Evolutionary conservation across 768 basidiomycete genomes (phyloP), one percentile per base, ranked within the genome.

Genomic region (Clitopilus passeckerianus): DNA sequence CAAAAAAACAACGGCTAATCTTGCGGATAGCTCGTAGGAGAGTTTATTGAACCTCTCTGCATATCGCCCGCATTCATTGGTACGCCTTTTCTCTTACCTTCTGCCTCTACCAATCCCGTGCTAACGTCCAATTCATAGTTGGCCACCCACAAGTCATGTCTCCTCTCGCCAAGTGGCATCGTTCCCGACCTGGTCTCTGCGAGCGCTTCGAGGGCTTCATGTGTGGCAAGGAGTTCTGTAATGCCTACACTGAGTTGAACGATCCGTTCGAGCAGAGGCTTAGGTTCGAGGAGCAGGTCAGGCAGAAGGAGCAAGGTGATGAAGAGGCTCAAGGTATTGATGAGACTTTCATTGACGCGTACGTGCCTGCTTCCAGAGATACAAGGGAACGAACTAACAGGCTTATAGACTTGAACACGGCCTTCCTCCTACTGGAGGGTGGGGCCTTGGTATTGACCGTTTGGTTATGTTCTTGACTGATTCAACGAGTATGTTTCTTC

Each of bases 61-160:
- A 85, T 98, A 67, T 95, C 91, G 34, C 97, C 97, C 2, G 81
- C 95, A 5, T 99, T 99, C 82, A 98, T 99, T 65, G 87, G 91
- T 89, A 65, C 53, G 80, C 27, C 27, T 57, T 16, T 34, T 16
- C 41, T 60, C 27, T 56, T 15, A 27, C 16, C 34, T 60, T n/a
- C 27, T 14, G n/a, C 24, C 57, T 35, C 15, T 23, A 22, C n/a
- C n/a, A 6, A 1, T 9, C n/a, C 10, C 5, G 61, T 1, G 30
- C 58, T 65, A 34, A 68, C 24, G 16, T 56, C 22, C 16, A 30
- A 59, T 9, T 20, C 56, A 8, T 64, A 90, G 95, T 96, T 62
- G 97, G 97, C 30, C 97, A 98, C 75, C 97, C 97, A 15, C 95
- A 98, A 78, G 93, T 98, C 64, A 99, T 99, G 97, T 98, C 96